phyloP scores from a whole-genome alignment of 2,329 filamentous ascomycete species.

The Sclerotinia nivalis region DNA sequence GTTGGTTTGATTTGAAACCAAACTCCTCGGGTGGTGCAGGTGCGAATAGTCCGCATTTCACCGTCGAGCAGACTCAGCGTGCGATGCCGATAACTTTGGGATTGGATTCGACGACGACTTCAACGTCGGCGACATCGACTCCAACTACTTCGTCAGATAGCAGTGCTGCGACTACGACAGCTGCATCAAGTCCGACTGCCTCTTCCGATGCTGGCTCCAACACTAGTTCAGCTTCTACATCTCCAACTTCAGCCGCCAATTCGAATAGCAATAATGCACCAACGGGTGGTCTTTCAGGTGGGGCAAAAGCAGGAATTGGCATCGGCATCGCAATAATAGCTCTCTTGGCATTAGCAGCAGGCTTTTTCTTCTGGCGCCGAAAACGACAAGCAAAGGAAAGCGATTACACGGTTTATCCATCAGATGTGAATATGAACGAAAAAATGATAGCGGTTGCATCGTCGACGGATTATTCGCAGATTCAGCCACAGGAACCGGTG shows the following conservation, averaged over 20 bases:
- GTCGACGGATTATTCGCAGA: neutral
- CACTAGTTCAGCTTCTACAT: neutral
- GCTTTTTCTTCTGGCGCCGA: conserved; percentile 8
- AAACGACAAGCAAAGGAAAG: neutral
- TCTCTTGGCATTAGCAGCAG: neutral
- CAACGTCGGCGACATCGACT: neutral
- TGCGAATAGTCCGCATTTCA: conserved; percentile 27
- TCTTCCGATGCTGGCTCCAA: neutral
- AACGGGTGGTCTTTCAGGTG: neutral
- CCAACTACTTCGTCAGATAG: neutral
- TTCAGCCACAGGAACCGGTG: neutral
- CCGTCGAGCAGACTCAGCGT: conserved; percentile 5
- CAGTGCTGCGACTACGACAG: neutral
- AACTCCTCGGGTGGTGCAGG: conserved; percentile 26
- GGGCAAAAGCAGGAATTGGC: conserved; percentile 13
- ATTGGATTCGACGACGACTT: neutral
- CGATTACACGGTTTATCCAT: neutral
- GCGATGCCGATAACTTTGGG: conserved; percentile 2
- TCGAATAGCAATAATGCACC: neutral
- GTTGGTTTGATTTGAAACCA: conserved; percentile 32
- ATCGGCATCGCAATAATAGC: neutral
- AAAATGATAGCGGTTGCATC: neutral
- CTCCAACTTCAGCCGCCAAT: neutral
- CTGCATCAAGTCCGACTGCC: neutral
- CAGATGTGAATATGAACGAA: neutral